Conservation (phyloP, 1,139 yeast genomes). For the Keqinozyma sinolaborantium region DNA sequence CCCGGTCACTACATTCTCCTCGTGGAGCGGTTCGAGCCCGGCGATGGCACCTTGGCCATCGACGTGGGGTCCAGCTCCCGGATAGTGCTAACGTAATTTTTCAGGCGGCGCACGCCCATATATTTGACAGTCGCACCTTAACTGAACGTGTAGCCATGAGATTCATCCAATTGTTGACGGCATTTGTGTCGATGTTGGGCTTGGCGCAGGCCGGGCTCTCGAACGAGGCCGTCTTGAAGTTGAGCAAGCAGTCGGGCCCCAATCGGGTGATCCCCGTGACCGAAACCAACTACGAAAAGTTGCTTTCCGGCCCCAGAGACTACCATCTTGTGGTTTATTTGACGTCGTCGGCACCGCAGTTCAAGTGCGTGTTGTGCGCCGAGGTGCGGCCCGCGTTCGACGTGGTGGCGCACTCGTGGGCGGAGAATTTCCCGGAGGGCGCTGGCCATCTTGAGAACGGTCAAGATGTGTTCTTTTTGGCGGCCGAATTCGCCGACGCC, state of each 20-base stretch:
- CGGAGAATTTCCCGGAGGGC: conserved; percentile 39
- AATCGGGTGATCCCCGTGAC: conserved; percentile 36
- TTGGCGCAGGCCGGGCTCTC: conserved; percentile 25
- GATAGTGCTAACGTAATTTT: conserved; percentile 2
- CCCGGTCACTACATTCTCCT: conserved; percentile 36
- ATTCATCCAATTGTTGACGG: conserved; percentile 9
- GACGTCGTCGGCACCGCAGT: conserved; percentile 69
- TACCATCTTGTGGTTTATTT: conserved; percentile 62
- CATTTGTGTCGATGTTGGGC: conserved; percentile 11
- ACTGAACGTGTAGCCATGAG: conserved; percentile 19
- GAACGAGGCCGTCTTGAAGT: conserved; percentile 21
- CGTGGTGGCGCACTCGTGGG: conserved; percentile 58
- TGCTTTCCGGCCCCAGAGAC: conserved; percentile 69
- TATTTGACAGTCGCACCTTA: conserved; percentile 9
- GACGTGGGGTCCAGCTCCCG: conserved; percentile 27
- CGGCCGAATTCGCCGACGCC: conserved; percentile 65
- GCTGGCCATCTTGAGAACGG: conserved; percentile 25
- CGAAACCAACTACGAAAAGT: conserved; percentile 55
- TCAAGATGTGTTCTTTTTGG: conserved; percentile 60
- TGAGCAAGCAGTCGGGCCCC: conserved; percentile 17
- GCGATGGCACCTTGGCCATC: conserved; percentile 35
- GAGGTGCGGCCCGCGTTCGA: conserved; percentile 66
- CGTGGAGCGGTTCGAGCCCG: conserved; percentile 48
- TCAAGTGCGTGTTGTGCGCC: conserved; percentile 75
- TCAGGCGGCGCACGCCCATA: conserved; percentile 3